Evolutionary conservation across 441 rosid genomes (phyloP), one percentile per base, ranked within the genome.

Genomic region (Brassica hybrid): DNA sequence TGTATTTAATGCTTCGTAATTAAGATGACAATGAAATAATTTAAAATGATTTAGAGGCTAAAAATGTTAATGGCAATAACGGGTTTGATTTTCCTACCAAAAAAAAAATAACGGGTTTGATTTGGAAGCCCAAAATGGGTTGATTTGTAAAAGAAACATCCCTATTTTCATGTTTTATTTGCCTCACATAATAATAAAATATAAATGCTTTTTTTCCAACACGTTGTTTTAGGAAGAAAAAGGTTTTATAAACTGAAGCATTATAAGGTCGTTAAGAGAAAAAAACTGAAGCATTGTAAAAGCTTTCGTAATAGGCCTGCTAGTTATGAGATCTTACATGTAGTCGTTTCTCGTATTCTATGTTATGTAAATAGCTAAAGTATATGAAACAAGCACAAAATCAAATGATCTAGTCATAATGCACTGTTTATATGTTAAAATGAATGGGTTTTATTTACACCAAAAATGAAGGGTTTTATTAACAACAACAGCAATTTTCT

Each of bases 1-100:
- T 69, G 67, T 63, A 79, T 69, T 68, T 36, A 61, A 74, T 79
- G 71, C 52, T 63, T 41, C 32, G 30, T 65, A 54, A 38, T 73
- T 69, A 52, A 68, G 70, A 61, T 12, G 50, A 68, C 52, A 36
- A 32, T 73, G 69, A 62, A 60, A 67, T 61, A 58, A 66, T 67
- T 72, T 30, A 3, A 72, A 72, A 67, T 34, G 21, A 27, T 67
- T 34, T 52, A 23, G 43, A 45, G 38, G 16, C 69, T 72, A 14
- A 25, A 45, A 14, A 18, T 2, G 1, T 61, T 54, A 41, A 18
- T 65, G 59, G 58, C 72, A 38, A 45, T 3, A 5, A 27, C 0
- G 30, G 30, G 30, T 27, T 27, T 27, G 30, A 27, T 27, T 5
- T 27, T n/a, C n/a, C n/a, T n/a, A n/a, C n/a, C n/a, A n/a, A n/a